Conservation (phyloP, 2,329 filamentous ascomycete genomes). For the Dactylellina sp. region DNA sequence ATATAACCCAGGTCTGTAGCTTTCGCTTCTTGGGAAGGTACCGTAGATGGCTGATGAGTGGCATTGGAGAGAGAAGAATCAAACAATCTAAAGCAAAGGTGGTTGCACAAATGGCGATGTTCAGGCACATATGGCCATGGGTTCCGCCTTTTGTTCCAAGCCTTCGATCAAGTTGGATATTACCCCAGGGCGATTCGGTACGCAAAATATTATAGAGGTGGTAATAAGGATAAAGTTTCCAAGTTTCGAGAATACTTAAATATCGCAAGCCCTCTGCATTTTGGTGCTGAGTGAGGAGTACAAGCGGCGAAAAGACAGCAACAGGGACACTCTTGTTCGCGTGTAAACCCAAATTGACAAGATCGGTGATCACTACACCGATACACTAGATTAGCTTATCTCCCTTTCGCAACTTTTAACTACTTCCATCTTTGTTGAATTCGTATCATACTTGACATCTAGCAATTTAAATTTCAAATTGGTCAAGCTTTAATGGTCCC, state of each 20-base stretch:
- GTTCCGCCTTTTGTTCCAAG: not conserved
- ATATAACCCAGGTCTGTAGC: not conserved
- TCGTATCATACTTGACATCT: conserved; percentile 1
- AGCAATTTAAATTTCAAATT: too few relatives aligned
- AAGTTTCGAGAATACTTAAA: conserved; percentile 9
- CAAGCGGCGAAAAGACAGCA: conserved; percentile 3
- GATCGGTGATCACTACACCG: conserved; percentile 8
- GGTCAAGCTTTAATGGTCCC: not conserved
- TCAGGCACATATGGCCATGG: conserved; percentile 8
- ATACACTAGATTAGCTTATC: too few relatives aligned
- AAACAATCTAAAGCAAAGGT: conserved; percentile 8
- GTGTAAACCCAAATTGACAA: conserved; percentile 22
- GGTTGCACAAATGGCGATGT: conserved; percentile 15
- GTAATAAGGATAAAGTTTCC: conserved; percentile 8
- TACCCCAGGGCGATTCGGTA: not conserved
- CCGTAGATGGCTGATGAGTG: conserved; percentile 9
- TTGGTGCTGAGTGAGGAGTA: conserved; percentile 7
- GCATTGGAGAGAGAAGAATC: conserved; percentile 5
- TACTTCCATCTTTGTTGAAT: too few relatives aligned
- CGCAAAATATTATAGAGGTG: not conserved
- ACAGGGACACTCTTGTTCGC: not conserved
- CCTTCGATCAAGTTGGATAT: conserved; percentile 17
- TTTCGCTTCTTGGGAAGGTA: conserved; percentile 2
- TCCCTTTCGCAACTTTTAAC: too few relatives aligned
- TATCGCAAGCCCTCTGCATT: conserved; percentile 4